Evolutionary conservation across 139 green algal genomes (phyloP).

Genomic region (Chlamydomonas applanata): DNA sequence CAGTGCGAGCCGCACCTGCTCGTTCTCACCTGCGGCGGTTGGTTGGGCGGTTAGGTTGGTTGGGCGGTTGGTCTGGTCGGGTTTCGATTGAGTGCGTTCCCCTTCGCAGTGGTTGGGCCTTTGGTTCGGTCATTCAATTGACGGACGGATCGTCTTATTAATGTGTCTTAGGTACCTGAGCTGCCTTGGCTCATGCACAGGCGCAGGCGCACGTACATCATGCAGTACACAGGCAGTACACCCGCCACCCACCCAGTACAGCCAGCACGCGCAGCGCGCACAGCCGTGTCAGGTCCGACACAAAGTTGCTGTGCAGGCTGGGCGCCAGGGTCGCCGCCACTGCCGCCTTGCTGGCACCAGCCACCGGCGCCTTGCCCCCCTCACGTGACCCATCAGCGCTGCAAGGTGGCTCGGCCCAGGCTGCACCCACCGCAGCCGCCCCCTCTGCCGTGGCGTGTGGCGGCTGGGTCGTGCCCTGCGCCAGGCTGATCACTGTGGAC

Average conservation of each 20-base stretch:
- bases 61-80: background rate
- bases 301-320: background rate
- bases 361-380: too few species aligned
- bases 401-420: background rate
- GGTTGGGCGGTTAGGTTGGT: background rate
- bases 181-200: too few species aligned
- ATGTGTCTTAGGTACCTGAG: too few species aligned
- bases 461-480: conserved; percentile 2
- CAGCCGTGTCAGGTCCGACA: conserved; percentile 21
- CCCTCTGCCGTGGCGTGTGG: background rate
- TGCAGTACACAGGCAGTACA: background rate
- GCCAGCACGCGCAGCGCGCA: conserved; percentile 69
- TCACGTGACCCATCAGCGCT: too few species aligned
- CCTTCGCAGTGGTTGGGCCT: too few species aligned
- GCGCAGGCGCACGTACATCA: too few species aligned
- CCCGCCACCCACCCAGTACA: conserved; percentile 57
- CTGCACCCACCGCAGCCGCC: background rate
- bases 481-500: conserved; percentile 40
- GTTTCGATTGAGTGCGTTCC: too few species aligned
- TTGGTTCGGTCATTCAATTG: too few species aligned
- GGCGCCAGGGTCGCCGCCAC: background rate
- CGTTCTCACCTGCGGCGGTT: conserved; percentile 66
- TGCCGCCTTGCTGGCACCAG: too few species aligned
- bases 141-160: too few species aligned
- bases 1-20: conserved; percentile 60